phyloP scores from a whole-genome alignment of 176 grass and related monocot genomes.

The Tuctoria greenei region DNA sequence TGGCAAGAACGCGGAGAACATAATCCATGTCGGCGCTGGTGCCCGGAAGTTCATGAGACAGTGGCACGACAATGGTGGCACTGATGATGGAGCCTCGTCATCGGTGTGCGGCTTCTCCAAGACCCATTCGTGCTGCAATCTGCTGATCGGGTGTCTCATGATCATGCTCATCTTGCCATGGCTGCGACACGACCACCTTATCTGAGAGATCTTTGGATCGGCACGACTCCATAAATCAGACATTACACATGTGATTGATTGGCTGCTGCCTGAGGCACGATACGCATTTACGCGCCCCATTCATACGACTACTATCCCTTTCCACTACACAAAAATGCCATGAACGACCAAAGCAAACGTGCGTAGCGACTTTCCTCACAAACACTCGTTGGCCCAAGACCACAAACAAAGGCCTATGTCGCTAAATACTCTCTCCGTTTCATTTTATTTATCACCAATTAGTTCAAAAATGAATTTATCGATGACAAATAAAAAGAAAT shows the following conservation, averaged over 20 bases:
- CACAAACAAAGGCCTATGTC: too few relatives aligned
- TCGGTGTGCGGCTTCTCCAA: conserved; percentile 34
- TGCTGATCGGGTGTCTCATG: conserved; percentile 20
- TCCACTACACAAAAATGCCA: too few relatives aligned
- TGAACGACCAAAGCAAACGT: too few relatives aligned
- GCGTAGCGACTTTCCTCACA: too few relatives aligned
- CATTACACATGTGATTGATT: too few relatives aligned
- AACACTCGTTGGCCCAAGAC: too few relatives aligned
- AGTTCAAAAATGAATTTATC: too few relatives aligned
- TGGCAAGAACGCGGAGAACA: conserved; percentile 35
- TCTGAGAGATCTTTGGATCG: conserved; percentile 6
- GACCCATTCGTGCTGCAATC: conserved; percentile 33
- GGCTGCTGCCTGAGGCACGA: not conserved
- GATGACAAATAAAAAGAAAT: too few relatives aligned
- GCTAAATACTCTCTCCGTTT: too few relatives aligned
- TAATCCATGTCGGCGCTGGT: conserved; percentile 10
- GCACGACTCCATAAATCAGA: not conserved
- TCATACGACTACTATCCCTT: too few relatives aligned
- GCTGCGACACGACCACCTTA: conserved; percentile 27
- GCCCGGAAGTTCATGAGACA: conserved; percentile 36
- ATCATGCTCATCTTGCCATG: conserved; percentile 30
- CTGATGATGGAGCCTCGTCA: not conserved
- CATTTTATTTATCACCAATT: too few relatives aligned
- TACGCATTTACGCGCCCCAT: not conserved
- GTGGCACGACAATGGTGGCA: conserved; percentile 22